Base-by-base conservation (phyloP, 2,329 filamentous ascomycete species). In the Arthrobotrys megalospora region DNA sequence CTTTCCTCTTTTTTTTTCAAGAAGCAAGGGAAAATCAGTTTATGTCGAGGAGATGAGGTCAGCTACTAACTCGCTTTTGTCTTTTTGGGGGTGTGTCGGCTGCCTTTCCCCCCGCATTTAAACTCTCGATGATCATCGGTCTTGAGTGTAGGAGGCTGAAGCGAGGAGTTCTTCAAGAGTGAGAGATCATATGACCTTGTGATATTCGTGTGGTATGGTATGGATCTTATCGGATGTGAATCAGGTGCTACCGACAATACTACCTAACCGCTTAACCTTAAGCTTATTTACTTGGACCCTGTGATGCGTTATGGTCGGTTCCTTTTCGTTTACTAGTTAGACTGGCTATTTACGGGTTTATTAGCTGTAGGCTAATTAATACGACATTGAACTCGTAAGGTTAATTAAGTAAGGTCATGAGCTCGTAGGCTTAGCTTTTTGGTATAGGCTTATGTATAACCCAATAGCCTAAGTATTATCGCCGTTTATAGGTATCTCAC, bases 31-130 rank as follows among this genome's bases (percentile, higher is more conserved):
- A 58, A 38, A 55, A 6, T 6, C 6, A 45, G n/a, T 45, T 43
- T 24, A 28, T 6, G 19, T 64, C 52, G 66, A 70, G 50, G 66
- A 71, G 67, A 71, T 71, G 55, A 71, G 67, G 55, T 63, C 67
- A 71, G 45, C 32, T 60, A 43, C 34, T 36, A 58, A 60, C 10
- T 16, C 19, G 1, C 28, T 60, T 43, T 10, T 7, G 12, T 8
- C 21, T 43, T 21, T 12, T 5, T 8, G n/a, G 48, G 55, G 53
- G 16, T 11, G 16, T 11, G 36, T 43, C 55, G 55, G 36, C 55
- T 38, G 36, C 55, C 36, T 28, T 43, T 19, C 55, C 55, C 55
- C 55, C 36, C 53, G 53, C 53, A 60, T 43, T 60, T 60, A 41
- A 53, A 32, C 19, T 43, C 36, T 60, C 55, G 53, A 60, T 60